Conservation (phyloP, 2,329 filamentous ascomycete genomes). For the Alternaria novae-zelandiae region DNA sequence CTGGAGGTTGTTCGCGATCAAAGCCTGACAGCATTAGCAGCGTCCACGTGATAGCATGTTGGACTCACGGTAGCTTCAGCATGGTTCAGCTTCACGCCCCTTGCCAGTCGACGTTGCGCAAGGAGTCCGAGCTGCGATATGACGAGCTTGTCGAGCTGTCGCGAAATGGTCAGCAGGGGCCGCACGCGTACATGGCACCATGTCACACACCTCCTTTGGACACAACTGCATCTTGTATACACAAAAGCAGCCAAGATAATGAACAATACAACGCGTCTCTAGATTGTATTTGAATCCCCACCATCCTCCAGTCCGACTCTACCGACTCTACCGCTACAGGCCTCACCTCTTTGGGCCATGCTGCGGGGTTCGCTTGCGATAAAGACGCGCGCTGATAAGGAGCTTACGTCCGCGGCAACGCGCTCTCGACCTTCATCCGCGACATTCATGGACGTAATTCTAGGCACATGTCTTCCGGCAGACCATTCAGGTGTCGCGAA, state of each 20-base stretch:
- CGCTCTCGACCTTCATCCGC: neutral
- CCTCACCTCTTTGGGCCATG: conserved; percentile 10
- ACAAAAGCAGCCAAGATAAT: neutral
- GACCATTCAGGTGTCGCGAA: neutral
- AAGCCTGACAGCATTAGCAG: conserved; percentile 61
- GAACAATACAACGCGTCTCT: neutral
- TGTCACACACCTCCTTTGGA: conserved; percentile 44
- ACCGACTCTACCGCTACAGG: neutral
- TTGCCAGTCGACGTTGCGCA: conserved; percentile 84
- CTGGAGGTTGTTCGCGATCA: conserved; percentile 88
- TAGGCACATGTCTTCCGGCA: neutral
- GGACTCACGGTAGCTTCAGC: conserved; percentile 77
- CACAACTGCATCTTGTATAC: conserved; percentile 43
- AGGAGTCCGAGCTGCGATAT: conserved; percentile 88
- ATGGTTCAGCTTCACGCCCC: conserved; percentile 89
- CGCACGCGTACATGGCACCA: neutral
- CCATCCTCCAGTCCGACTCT: neutral
- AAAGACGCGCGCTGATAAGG: conserved; percentile 18
- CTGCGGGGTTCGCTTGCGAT: conserved; percentile 18
- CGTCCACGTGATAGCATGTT: neutral
- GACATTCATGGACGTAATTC: neutral
- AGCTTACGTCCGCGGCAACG: neutral
- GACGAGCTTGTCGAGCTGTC: conserved; percentile 91
- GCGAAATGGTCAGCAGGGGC: conserved; percentile 31
- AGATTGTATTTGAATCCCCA: neutral